Evolutionary conservation across 2,329 filamentous ascomycete species (phyloP).

Genomic region (Ascosphaera apis): DNA sequence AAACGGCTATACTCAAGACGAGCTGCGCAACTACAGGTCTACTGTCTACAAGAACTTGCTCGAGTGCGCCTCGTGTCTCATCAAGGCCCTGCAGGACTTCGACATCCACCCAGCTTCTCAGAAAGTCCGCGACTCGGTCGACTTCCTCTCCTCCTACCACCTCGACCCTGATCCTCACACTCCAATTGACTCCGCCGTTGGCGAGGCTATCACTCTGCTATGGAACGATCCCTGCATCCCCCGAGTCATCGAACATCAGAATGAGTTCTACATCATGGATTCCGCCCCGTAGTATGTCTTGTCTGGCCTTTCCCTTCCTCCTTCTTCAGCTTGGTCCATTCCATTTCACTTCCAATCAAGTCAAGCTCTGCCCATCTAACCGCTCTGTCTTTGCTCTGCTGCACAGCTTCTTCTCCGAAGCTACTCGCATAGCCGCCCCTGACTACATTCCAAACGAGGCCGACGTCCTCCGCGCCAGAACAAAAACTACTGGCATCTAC

Average conservation of each 20-base stretch:
- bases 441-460: conserved; percentile 92
- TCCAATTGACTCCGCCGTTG: conserved; percentile 57
- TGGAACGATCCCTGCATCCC: conserved; percentile 78
- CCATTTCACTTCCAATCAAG: not conserved
- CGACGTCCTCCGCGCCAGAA: conserved; percentile 83
- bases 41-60: conserved; percentile 97
- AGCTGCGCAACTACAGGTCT: conserved; percentile 43
- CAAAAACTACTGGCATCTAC: conserved; percentile 94
- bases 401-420: conserved; percentile 83
- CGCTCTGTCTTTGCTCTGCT: too few species aligned
- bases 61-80: conserved; percentile 86
- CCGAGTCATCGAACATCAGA: conserved; percentile 73
- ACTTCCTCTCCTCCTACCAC: conserved; percentile 68
- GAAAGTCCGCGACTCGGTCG: conserved; percentile 48
- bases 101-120: conserved; percentile 54
- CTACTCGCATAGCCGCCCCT: conserved; percentile 68
- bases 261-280: conserved; percentile 98
- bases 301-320: not conserved
- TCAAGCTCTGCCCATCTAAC: too few species aligned
- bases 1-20: conserved; percentile 89
- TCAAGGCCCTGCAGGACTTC: conserved; percentile 80
- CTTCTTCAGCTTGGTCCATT: conserved; percentile 1
- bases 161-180: conserved; percentile 79
- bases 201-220: conserved; percentile 59
- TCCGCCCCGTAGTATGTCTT: conserved; percentile 77